phyloP scores from a whole-genome alignment of 2,329 filamentous ascomycete genomes.

The Colletotrichum karsti region DNA sequence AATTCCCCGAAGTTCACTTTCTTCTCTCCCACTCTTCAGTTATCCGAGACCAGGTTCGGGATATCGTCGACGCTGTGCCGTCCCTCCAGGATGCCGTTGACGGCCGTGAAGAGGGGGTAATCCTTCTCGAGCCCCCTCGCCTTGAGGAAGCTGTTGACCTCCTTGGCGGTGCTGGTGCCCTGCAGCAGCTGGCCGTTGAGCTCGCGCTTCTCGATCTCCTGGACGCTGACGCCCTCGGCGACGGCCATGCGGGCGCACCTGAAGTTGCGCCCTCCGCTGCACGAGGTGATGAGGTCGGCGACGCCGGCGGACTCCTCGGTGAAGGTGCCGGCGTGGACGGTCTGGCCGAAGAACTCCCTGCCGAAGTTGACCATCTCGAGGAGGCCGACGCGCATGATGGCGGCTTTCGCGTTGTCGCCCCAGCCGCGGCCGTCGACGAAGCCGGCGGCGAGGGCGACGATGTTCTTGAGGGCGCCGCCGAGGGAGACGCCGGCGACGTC shows the following conservation, averaged over 20 bases:
- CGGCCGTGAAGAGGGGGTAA: slow-evolving; percentile 92
- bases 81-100: slow-evolving; percentile 81
- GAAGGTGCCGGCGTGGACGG: slow-evolving; percentile 84
- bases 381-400: slow-evolving; percentile 94
- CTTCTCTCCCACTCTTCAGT: not conserved
- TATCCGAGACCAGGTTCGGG: slow-evolving; percentile 68
- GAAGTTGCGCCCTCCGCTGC: slow-evolving; percentile 92
- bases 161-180: slow-evolving; percentile 89
- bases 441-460: slow-evolving; percentile 91
- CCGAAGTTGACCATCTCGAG: slow-evolving; percentile 98
- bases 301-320: slow-evolving; percentile 97
- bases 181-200: slow-evolving; percentile 98
- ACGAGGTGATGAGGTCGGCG: slow-evolving; percentile 94
- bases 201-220: slow-evolving; percentile 88
- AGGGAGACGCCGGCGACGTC: slow-evolving; percentile 98
- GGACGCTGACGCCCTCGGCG: slow-evolving; percentile 79
- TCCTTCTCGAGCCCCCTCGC: slow-evolving; percentile 79
- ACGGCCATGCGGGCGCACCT: slow-evolving; percentile 90
- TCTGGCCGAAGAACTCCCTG: slow-evolving; percentile 88
- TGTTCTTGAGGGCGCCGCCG: slow-evolving; percentile 94
- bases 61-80: slow-evolving; percentile 83
- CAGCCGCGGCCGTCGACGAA: slow-evolving; percentile 96
- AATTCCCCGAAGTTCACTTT: not conserved
- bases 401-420: slow-evolving; percentile 99
- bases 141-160: slow-evolving; percentile 91